phyloP scores from a whole-genome alignment of 1,139 yeast species.

The Kurtzmaniella quercitrusa region DNA sequence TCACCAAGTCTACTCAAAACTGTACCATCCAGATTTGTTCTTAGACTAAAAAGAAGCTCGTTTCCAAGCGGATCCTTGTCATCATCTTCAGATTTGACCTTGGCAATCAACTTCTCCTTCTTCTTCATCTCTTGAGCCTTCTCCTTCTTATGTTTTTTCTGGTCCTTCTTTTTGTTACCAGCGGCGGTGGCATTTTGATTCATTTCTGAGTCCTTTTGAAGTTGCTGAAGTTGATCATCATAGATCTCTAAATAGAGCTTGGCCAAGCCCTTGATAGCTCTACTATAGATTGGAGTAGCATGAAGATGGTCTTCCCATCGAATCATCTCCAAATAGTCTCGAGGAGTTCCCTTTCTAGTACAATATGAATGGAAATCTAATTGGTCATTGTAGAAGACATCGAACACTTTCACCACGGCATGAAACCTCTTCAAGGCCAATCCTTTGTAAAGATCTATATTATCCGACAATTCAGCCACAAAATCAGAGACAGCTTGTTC shows the following conservation, averaged over 20 bases:
- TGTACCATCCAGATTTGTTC: constrained; percentile 18
- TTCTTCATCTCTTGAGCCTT: constrained; percentile 37
- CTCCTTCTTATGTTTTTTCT: constrained; percentile 28
- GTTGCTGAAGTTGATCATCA: constrained; percentile 16
- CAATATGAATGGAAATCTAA: constrained; percentile 93
- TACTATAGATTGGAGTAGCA: constrained; percentile 62
- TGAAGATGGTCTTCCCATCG: constrained; percentile 78
- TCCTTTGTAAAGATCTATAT: constrained; percentile 50
- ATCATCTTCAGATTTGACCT: constrained; percentile 40
- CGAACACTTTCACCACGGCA: constrained; percentile 63
- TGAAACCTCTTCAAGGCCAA: constrained; percentile 76
- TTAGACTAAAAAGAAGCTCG: constrained; percentile 27
- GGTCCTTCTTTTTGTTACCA: constrained; percentile 19
- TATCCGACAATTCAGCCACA: constrained; percentile 16
- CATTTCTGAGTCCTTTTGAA: no score
- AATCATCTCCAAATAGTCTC: constrained; percentile 72
- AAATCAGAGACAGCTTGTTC: constrained; percentile 9
- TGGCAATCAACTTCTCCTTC: constrained; percentile 33
- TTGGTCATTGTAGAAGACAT: constrained; percentile 76
- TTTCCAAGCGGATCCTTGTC: constrained; percentile 50
- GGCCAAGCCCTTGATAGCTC: constrained; percentile 67
- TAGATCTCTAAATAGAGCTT: constrained; percentile 51
- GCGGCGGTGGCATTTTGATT: constrained; percentile 13
- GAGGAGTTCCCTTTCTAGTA: constrained; percentile 85
- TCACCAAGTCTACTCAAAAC: constrained; percentile 27